Conservation (phyloP, 2,329 filamentous ascomycete genomes). For the Capronia americana region DNA sequence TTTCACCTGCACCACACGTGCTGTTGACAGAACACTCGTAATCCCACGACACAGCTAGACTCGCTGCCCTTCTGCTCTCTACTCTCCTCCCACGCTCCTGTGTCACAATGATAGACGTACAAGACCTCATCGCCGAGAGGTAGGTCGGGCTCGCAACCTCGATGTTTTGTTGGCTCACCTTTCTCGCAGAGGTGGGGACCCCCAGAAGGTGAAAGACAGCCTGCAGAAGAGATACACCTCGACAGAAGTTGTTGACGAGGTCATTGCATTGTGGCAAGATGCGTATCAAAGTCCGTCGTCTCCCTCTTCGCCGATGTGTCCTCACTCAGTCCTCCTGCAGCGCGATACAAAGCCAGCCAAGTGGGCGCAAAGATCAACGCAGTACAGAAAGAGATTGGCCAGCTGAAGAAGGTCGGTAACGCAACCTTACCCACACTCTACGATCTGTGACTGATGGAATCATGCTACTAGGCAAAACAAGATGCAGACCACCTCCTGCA, state of each 20-base stretch:
- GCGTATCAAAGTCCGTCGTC: constrained; percentile 29
- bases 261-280: constrained; percentile 61
- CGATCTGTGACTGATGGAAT: not conserved
- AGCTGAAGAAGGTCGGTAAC: constrained; percentile 78
- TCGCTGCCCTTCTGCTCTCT: not conserved
- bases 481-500: constrained; percentile 79
- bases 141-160: constrained; percentile 17
- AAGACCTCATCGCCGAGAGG: constrained; percentile 78
- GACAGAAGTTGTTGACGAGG: constrained; percentile 85
- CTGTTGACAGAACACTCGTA: constrained; percentile 1
- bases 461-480: constrained; percentile 71
- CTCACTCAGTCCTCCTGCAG: constrained; percentile 46
- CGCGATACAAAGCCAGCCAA: constrained; percentile 79
- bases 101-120: constrained; percentile 71
- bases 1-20: constrained; percentile 21
- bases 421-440: not conserved
- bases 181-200: constrained; percentile 75
- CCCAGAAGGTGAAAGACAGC: constrained; percentile 88
- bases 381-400: constrained; percentile 85
- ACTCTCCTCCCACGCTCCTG: not conserved
- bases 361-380: constrained; percentile 85
- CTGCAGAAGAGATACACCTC: constrained; percentile 82
- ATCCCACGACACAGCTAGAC: not conserved
- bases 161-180: constrained; percentile 13
- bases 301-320: constrained; percentile 1